Evolutionary conservation across 495 filamentous ascomycete genomes (phyloP).

Genomic region (Penicillium manginii): DNA sequence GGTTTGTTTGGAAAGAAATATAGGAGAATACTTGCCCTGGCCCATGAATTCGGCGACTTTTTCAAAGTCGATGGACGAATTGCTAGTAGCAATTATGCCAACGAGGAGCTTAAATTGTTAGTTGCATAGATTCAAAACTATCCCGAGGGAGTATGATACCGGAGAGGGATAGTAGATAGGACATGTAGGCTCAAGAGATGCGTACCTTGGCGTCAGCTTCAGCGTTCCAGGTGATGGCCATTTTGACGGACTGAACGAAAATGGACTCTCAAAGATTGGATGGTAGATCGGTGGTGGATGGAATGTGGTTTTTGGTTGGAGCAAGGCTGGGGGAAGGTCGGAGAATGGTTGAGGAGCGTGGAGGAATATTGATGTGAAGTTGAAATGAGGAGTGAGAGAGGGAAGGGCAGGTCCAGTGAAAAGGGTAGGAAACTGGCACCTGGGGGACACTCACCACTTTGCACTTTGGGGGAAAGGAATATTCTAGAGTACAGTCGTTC

Average conservation of each 20-base stretch:
- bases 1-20: background rate
- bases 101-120: slow-evolving; percentile 8
- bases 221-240: slow-evolving; percentile 12
- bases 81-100: slow-evolving; percentile 1
- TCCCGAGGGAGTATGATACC: background rate
- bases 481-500: too few species aligned
- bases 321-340: too few species aligned
- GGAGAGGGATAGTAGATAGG: background rate
- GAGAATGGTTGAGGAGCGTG: too few species aligned
- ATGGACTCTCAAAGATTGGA: too few species aligned
- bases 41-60: slow-evolving; percentile 9
- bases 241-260: background rate
- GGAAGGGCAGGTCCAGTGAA: too few species aligned
- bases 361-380: too few species aligned
- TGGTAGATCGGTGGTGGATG: too few species aligned
- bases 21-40: slow-evolving; percentile 2
- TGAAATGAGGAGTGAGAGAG: too few species aligned
- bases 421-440: too few species aligned
- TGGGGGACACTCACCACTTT: too few species aligned
- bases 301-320: too few species aligned
- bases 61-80: slow-evolving; percentile 1
- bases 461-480: too few species aligned
- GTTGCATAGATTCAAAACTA: background rate
- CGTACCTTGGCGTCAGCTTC: slow-evolving; percentile 16
- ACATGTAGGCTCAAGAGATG: background rate